Base-by-base conservation (phyloP, 2,329 filamentous ascomycete genomes). In the Helicocarpus griseus region DNA sequence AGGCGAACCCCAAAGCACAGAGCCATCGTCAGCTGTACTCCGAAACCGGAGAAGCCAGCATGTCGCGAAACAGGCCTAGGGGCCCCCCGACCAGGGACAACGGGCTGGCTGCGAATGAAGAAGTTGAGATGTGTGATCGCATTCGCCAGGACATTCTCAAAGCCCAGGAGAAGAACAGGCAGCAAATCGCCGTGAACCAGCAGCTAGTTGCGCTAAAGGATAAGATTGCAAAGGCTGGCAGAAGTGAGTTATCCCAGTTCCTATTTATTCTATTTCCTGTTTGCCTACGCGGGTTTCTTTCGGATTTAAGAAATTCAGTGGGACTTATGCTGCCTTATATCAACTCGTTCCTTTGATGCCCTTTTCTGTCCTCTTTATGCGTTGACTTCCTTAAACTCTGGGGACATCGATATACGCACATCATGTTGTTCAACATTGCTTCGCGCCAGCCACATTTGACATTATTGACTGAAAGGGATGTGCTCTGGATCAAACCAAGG, bases 121-220 rank as follows among this genome's bases (percentile, higher is more conserved):
- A 72, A 53, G 66, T 69, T 53, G 69, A 72, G 52, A 68, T 72
- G 60, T 72, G 69, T 69, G 71, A 70, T 54, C 67, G 67, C 55
- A 71, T 72, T 41, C 62, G 68, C 41, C 67, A 69, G 52, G 69
- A 72, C 53, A 60, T 72, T 39, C 62, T 63, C 52, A 71, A 71
- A 56, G 68, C 69, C 35, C 69, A 70, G 47, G 69, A 72, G 58
- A 71, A 69, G 54, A 70, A 71, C 52, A 69, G 71, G 53, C 67
- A 69, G 51, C 69, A 72, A 54, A 66, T 61, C 49, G 55, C 57
- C 5, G 55, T 73, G 21, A 65, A 66, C 0, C 64, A 65, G 19
- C 69, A 73, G 49, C 73, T 74, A 50, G 60, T 65, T 24, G 53
- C 63, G 3, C 54, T 74, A 43, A 70, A 71, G 47, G 71, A 73